Evolutionary conservation across 768 basidiomycete species (phyloP).

Genomic region (Gyrodon lividus): DNA sequence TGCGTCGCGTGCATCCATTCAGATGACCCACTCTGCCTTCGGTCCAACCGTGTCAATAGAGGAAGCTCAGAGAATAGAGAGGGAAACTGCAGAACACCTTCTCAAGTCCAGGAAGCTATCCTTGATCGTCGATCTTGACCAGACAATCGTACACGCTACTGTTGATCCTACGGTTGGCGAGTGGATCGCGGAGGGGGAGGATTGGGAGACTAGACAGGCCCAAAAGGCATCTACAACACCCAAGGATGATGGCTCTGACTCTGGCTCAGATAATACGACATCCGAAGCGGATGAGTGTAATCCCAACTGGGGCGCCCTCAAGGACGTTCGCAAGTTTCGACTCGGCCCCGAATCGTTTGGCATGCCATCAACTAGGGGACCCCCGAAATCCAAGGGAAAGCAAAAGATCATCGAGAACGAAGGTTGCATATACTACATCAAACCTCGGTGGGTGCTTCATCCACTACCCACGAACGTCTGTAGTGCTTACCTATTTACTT

Average conservation of each 20-base stretch:
- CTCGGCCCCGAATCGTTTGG: conserved; percentile 75
- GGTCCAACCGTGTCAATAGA: conserved; percentile 90
- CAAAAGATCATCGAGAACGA: conserved; percentile 67
- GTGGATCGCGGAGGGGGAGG: conserved; percentile 87
- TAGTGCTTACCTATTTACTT: neutral
- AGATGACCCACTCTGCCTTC: conserved; percentile 91
- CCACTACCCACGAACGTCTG: neutral
- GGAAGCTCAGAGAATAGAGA: conserved; percentile 88
- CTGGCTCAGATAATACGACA: conserved; percentile 40
- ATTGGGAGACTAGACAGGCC: conserved; percentile 67
- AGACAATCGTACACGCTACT: conserved; percentile 98
- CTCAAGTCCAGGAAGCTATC: conserved; percentile 77
- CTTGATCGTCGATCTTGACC: conserved; percentile 97
- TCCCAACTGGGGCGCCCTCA: conserved; percentile 90
- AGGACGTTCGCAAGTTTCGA: conserved; percentile 87
- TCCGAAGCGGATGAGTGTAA: conserved; percentile 65
- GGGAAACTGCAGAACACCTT: conserved; percentile 76
- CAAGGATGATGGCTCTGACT: conserved; percentile 30
- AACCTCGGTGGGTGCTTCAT: conserved; percentile 71
- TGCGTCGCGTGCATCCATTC: conserved; percentile 82
- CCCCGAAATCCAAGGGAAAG: conserved; percentile 52
- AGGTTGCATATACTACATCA: conserved; percentile 96
- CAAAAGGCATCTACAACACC: conserved; percentile 38
- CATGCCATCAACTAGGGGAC: conserved; percentile 41
- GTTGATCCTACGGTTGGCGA: conserved; percentile 98